Percentiles rank a stretch among this genome's conserved stretches.
Conservation (phyloP, 129 eudicot species). For the Chrysanthemum lavandulifolium region DNA sequence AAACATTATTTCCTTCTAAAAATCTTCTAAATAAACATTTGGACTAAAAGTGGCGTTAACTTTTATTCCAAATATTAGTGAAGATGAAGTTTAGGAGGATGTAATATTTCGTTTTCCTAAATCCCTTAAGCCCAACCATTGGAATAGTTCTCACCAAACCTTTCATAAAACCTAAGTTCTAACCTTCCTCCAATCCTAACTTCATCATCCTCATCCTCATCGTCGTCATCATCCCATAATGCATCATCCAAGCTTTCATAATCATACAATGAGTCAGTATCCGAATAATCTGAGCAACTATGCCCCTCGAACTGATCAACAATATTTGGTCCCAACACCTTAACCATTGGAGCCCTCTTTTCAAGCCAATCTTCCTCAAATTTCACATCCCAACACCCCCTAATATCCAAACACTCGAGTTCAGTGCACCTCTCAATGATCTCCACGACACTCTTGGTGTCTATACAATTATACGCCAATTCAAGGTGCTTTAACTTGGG, state of each 20-base stretch:
- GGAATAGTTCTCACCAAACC: conserved; percentile 31
- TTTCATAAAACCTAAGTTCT: conserved; percentile 41
- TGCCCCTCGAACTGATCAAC: conserved; percentile 41
- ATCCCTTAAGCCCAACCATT: conserved; percentile 39
- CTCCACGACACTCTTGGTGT: conserved; percentile 45
- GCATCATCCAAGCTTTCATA: conserved; percentile 43
- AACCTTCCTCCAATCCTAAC: conserved; percentile 34
- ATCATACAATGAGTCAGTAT: conserved; percentile 36
- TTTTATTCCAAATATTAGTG: conserved; percentile 8
- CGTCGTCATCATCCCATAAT: conserved; percentile 39
- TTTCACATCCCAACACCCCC: conserved; percentile 79
- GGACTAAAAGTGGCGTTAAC: background rate
- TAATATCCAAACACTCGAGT: conserved; percentile 61
- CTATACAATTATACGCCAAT: conserved; percentile 50
- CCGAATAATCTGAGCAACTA: conserved; percentile 48
- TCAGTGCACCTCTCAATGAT: conserved; percentile 40
- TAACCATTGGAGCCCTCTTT: conserved; percentile 36
- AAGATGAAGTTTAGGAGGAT: conserved; percentile 25
- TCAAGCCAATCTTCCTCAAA: conserved; percentile 46
- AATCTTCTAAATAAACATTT: background rate
- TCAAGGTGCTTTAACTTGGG: conserved; percentile 67
- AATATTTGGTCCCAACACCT: conserved; percentile 56
- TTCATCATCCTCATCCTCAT: conserved; percentile 26
- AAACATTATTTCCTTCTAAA: conserved; percentile 21
- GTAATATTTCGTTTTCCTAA: conserved; percentile 11